Evolutionary conservation across 305 asterid genomes (phyloP), one percentile per base, ranked within the genome.

Genomic region (Rubia peregrina): DNA sequence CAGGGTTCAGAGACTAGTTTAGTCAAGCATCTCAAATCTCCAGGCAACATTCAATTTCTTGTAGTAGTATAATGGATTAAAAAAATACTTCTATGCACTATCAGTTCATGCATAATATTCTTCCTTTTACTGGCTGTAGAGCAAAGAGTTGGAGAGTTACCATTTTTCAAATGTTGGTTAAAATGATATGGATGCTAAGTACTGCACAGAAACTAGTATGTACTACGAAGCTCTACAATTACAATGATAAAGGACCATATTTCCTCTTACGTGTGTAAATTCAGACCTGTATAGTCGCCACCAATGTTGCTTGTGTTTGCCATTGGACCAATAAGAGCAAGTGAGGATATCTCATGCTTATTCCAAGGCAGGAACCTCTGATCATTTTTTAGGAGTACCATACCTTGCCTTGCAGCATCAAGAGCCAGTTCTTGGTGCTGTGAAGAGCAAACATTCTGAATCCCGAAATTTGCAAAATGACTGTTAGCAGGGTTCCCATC

Each of bases 401-500:
- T 86, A 21, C 98, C 97, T 85, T 93, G 97, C 74, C 73, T 81
- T 40, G 90, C 86, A 19, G 98, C 92, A 81, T 93, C 96, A 61
- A 85, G 91, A n/a, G 98, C 96, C 81, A 93, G 82, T 65, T 79
- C 83, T 77, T 69, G 74, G 83, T 91, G 92, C 66, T 82, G 75
- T 21, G 86, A 71, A 70, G 82, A 74, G 77, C 98, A 91, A 13
- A 89, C 93, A 70, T 86, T 82, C 65, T 68, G 71, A 71, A 88
- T 82, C 33, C 96, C 94, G n/a, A 82, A 83, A 11, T 74, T 72
- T 33, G 78, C 70, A 46, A 82, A 87, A 68, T 59, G 76, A 74
- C 84, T 74, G 55, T 83, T 75, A 7, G 62, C 76, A 33, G 80
- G 74, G 71, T 77, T 73, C 67, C 96, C 98, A 78, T 93, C 91